Base-by-base conservation (phyloP, 2,329 filamentous ascomycete genomes). In the Cordyceps javanica region DNA sequence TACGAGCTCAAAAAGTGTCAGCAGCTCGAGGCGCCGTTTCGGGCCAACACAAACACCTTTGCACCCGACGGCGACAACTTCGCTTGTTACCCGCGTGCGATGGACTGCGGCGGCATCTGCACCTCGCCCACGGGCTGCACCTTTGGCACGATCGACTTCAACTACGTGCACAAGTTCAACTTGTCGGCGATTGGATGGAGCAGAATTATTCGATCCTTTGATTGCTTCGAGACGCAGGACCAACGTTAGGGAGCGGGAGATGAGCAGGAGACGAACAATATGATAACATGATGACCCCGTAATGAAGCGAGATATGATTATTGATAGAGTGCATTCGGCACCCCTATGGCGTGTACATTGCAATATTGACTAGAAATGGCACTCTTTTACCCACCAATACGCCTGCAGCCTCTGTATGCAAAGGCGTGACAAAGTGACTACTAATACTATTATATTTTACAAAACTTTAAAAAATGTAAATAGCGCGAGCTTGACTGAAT, bases 51-150 rank as follows among this genome's bases (percentile, higher is more conserved):
- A 32, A 70, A 65, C 55, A 82, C 80, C 0, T 82, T 82, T 63
- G 77, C 77, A 2, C 77, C 76, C 8, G 78, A 82, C 60, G 76
- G 72, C 38, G 78, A 78, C 46, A 62, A 62, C 39, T 81, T 82
- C 61, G 68, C 65, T 61, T 82, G 79, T 69, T 78, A 69, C 65
- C 79, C 77, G 3, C 74, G 72, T 59, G 65, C 72, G 8, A 63
- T 64, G 55, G 57, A 65, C 25, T 82, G 80, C 65, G 68, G 68
- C 34, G 69, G 66, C 23, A 69, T 74, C 60, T 82, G 79, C 72
- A 75, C 54, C 5, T 80, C 78, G 48, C 78, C 78, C 2, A 76
- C 74, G 45, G 80, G 79, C 36, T 82, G 80, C 69, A 81, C 79
- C 0, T 73, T 79, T 59, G 80, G 79, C 36, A 64, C 71, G 8